These are phyloP conservation scores for Stephania japonica DNA, from an alignment of 164 flowering plant species.

Conservation along the genomic window DNA sequence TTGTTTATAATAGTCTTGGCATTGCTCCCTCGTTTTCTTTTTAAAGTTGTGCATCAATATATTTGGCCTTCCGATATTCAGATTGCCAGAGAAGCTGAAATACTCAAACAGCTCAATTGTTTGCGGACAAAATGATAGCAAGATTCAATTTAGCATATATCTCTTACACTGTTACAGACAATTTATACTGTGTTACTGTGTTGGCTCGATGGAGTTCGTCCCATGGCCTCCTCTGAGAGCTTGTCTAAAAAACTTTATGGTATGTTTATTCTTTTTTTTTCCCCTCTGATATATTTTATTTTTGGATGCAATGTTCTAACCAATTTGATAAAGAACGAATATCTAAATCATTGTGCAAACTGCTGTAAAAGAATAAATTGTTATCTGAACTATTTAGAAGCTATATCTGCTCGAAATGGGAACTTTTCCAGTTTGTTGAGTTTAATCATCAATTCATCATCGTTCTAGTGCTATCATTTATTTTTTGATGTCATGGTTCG, in stretches of 20 bases:
- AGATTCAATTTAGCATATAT: constrained; percentile 36
- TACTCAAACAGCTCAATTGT: constrained; percentile 28
- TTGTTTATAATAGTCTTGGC: constrained; percentile 52
- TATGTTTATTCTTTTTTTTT: neutral
- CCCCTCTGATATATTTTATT: neutral
- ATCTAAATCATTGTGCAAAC: neutral
- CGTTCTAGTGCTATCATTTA: neutral
- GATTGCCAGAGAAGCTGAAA: constrained; percentile 88
- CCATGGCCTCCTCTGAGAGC: neutral
- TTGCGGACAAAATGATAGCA: constrained; percentile 33
- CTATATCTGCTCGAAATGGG: neutral
- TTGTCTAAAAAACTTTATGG: neutral
- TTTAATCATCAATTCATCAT: too few species aligned
- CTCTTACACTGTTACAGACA: constrained; percentile 4
- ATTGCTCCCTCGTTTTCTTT: constrained; percentile 79
- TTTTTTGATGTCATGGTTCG: neutral
- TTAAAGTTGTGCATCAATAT: constrained; percentile 48
- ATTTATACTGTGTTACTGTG: neutral
- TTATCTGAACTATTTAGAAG: neutral
- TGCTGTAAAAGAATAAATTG: too few species aligned
- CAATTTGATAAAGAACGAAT: too few species aligned
- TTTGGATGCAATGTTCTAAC: neutral
- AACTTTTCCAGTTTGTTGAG: neutral
- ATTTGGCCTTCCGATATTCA: constrained; percentile 89
- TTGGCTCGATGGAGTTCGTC: neutral